These are phyloP conservation scores for Cubamyces lactineus DNA, from an alignment of 768 basidiomycete genomes.

Conservation along the genomic window DNA sequence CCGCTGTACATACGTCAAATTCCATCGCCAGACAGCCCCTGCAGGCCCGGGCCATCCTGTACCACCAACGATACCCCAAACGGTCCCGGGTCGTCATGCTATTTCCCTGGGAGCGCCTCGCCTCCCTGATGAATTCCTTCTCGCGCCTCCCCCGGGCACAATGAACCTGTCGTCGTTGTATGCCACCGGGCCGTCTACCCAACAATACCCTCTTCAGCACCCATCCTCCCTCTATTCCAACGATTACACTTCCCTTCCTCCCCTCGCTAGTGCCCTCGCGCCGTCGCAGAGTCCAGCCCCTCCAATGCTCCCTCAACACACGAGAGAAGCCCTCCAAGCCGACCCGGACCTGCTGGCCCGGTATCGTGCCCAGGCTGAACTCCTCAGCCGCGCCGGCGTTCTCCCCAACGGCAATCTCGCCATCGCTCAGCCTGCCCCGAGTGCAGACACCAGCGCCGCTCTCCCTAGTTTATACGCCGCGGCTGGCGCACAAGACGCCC, in stretches of 20 bases:
- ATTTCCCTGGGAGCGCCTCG: conserved; percentile 29
- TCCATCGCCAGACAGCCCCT: conserved; percentile 81
- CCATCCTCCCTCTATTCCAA: conserved; percentile 39
- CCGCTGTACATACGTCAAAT: conserved; percentile 81
- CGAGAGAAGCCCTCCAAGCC: conserved; percentile 8
- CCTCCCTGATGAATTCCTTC: conserved; percentile 47
- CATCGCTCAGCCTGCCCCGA: conserved; percentile 17
- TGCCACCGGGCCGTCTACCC: conserved; percentile 30
- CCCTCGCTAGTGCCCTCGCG: conserved; percentile 18
- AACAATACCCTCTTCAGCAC: conserved; percentile 30
- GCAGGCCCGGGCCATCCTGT: conserved; percentile 69
- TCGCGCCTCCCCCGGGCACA: conserved; percentile 40
- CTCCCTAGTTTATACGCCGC: conserved; percentile 16
- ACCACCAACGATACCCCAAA: conserved; percentile 34
- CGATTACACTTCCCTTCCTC: conserved; percentile 24
- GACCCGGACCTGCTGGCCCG: conserved; percentile 47
- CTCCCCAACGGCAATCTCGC: conserved; percentile 26
- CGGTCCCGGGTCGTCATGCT: conserved; percentile 24
- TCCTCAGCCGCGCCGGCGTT: conserved; percentile 41
- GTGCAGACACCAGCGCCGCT: conserved; percentile 20
- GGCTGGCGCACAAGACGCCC: conserved; percentile 17
- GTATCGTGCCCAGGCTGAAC: conserved; percentile 51
- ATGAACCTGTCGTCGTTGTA: conserved; percentile 37
- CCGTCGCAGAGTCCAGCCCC: conserved; percentile 6
- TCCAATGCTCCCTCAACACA: neutral